These are phyloP conservation scores for Trichoderma koningii DNA, from an alignment of 2,329 filamentous ascomycete genomes.

Conservation along the genomic window DNA sequence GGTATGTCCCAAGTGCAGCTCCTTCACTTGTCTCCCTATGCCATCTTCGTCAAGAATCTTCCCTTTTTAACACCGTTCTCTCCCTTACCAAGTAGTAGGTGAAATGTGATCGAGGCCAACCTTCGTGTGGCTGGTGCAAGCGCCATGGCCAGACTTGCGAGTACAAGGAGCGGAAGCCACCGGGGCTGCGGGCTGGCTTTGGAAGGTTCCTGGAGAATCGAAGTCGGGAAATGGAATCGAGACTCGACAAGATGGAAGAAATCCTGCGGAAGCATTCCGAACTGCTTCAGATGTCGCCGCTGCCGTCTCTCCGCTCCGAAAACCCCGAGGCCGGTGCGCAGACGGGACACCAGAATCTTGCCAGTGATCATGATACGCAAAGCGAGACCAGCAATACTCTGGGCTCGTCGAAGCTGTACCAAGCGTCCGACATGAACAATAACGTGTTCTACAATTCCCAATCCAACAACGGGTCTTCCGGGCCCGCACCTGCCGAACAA, in stretches of 20 bases:
- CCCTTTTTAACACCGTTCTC: constrained; percentile 22
- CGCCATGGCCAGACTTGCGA: constrained; percentile 65
- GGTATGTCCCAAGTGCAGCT: constrained; percentile 48
- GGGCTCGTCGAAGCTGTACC: constrained; percentile 51
- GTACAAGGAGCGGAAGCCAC: constrained; percentile 70
- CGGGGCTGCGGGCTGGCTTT: constrained; percentile 66
- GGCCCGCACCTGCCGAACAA: constrained; percentile 6
- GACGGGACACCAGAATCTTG: constrained; percentile 53
- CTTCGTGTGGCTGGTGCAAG: constrained; percentile 68
- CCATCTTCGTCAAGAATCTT: background rate
- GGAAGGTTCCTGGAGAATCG: constrained; percentile 73
- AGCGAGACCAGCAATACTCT: constrained; percentile 52
- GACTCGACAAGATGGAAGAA: constrained; percentile 66
- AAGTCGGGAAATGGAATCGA: constrained; percentile 32
- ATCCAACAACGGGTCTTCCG: background rate
- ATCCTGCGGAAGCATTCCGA: constrained; percentile 66
- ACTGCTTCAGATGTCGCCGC: constrained; percentile 61
- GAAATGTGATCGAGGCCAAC: constrained; percentile 75
- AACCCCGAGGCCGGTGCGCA: constrained; percentile 45
- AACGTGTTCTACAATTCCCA: constrained; percentile 42
- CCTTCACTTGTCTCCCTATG: background rate
- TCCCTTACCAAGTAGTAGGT: constrained; percentile 50
- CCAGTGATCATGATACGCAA: constrained; percentile 60
- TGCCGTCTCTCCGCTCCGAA: constrained; percentile 38
- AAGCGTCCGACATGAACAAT: constrained; percentile 59